Evolutionary conservation across 106 monocot genomes (phyloP), one percentile per base, ranked within the genome.

Genomic region (Dioscorea dumetorum): DNA sequence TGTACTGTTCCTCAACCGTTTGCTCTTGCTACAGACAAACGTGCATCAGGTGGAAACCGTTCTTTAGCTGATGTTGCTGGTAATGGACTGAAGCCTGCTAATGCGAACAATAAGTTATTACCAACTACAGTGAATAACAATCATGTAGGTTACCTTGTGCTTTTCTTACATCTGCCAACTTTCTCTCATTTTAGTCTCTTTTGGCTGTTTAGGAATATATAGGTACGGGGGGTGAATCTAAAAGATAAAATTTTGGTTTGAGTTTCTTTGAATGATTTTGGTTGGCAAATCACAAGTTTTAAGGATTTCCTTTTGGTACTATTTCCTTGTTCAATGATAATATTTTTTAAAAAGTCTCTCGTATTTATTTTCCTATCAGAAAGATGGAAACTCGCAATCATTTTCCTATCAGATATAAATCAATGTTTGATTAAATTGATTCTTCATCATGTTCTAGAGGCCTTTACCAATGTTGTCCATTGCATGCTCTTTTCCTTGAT

Each of bases 11-110:
- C 77, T 50, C 76, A 73, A 57, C 77, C 77, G 33, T 76, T 72
- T 68, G 24, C 67, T 51, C 76, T 67, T 76, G 72, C 76, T 54
- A 80, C 80, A 48, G 80, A 80, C 18, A 84, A 70, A 69, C 68
- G 70, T 49, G 69, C 61, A 60, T 69, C 77, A 18, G 58, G 69
- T 7, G 61, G 65, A 22, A 50, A 33, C 51, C 72, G 54, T 22
- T 72, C 28, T 34, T 35, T 73, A 52, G 24, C 64, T 76, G 63
- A 69, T 60, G 34, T 33, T 49, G 53, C 54, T 67, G 54, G 70
- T 14, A 73, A 68, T 54, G 84, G 71, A 49, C 69, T 68, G 52
- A 72, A 58, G 19, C 21, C 32, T 28, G 34, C 73, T 59, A 59
- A 70, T 63, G 66, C 18, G 16, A 67, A 59, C 33, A 66, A 72